Evolutionary conservation across 2,329 filamentous ascomycete species (phyloP), one percentile per base, ranked within the genome.

Genomic region (Aspergillus spinulosporus): DNA sequence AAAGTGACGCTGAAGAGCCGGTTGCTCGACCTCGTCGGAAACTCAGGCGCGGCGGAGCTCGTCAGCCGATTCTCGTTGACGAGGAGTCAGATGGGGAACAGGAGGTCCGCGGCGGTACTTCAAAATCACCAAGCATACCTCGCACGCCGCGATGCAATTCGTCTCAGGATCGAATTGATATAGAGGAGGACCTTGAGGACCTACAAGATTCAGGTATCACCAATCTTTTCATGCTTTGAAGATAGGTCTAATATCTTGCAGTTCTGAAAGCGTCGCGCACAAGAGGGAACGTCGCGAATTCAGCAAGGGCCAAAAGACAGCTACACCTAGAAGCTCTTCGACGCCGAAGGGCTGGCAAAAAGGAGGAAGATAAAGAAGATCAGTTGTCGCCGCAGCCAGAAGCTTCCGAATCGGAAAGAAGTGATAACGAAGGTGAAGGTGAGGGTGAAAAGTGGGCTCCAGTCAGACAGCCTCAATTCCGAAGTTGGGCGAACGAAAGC

Each of bases 121-220:
- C 69, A 66, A 1, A 54, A 61, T 14, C 73, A 68, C 50, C 65
- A 65, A 42, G 61, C 5, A 42, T 53, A 3, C 64, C 66, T 43
- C 56, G 61, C 26, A 67, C 67, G 12, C 71, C 71, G 0, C 62
- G 59, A 12, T 59, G 59, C 4, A 57, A 59, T 34, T 56, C 56
- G 6, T 57, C 68, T 15, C 68, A 76, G 57, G 72, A 74, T 52
- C 64, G 68, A 48, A 65, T 74, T 15, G 78, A 80, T 57, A 58
- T 80, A 1, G 70, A 76, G 37, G 76, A 78, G 49, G 78, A 80
- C 59, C 62, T 80, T 3, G 67, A 72, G 49, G 75, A 76, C 56
- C 68, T 80, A 3, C 70, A 73, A 45, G 75, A 77, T 57, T 79
- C 77, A 49, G 72, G 74, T 74, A 70, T 46, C 52, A 11, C 26